Percentiles rank a stretch among this genome's conserved stretches.
Conservation (phyloP, 106 monocot genomes). For the Apostasia ramifera region DNA sequence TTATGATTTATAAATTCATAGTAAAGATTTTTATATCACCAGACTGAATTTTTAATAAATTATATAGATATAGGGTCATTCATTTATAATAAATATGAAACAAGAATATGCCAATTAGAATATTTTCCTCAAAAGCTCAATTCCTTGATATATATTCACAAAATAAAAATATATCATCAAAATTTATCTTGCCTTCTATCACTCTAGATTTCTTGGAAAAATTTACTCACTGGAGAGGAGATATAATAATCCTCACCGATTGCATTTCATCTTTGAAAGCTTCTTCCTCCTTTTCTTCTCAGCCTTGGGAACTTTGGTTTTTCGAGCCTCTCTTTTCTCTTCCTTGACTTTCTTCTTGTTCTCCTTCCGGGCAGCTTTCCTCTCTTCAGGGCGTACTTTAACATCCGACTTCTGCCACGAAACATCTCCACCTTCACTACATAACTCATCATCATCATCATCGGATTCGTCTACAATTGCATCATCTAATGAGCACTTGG, state of each 20-base stretch:
- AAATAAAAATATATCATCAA: too few species aligned
- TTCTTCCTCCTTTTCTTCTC: constrained; percentile 87
- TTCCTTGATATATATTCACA: too few species aligned
- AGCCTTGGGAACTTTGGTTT: constrained; percentile 67
- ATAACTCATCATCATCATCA: constrained; percentile 27
- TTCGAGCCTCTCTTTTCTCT: constrained; percentile 84
- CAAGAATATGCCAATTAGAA: too few species aligned
- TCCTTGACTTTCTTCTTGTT: constrained; percentile 97
- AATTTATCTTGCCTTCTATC: too few species aligned
- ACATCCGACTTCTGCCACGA: constrained; percentile 7
- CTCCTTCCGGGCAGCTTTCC: constrained; percentile 69
- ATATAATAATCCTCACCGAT: constrained; percentile 24
- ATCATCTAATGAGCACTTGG: constrained; percentile 4
- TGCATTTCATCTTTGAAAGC: constrained; percentile 84
- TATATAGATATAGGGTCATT: too few species aligned
- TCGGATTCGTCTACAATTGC: constrained; percentile 18
- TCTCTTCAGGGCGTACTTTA: constrained; percentile 41
- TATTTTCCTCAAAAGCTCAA: too few species aligned
- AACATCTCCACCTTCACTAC: constrained; percentile 29
- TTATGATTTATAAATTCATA: too few species aligned
- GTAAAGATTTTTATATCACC: too few species aligned
- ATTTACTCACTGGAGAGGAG: not conserved
- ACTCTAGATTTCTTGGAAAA: not conserved
- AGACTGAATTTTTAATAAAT: too few species aligned
- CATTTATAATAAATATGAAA: too few species aligned